Evolutionary conservation across 768 basidiomycete genomes (phyloP).

Genomic region (Naganishia vishniacii): DNA sequence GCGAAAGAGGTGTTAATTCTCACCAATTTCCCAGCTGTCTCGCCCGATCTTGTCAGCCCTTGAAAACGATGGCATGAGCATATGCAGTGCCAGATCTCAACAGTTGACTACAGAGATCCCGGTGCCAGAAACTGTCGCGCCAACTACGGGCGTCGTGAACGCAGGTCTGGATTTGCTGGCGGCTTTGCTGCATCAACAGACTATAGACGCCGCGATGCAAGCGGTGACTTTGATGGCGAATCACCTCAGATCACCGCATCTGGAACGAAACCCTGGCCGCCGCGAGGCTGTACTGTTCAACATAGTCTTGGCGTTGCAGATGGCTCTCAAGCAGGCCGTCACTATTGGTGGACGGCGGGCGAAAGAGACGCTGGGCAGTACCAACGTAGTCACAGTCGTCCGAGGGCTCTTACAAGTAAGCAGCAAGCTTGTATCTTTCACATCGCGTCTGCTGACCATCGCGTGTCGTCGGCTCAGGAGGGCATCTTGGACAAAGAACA

Average conservation of each 20-base stretch:
- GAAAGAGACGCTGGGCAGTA: conserved; percentile 37
- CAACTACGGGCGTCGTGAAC: conserved; percentile 77
- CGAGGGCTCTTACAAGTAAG: conserved; percentile 16
- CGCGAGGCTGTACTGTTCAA: conserved; percentile 80
- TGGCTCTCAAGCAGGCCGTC: conserved; percentile 55
- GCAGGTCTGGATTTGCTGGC: conserved; percentile 83
- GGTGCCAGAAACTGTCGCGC: conserved; percentile 56
- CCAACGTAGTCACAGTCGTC: conserved; percentile 33
- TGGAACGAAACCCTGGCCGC: conserved; percentile 80
- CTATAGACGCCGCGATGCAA: conserved; percentile 51
- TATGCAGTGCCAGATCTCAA: conserved; percentile 51
- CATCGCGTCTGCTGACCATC: conserved; percentile 20
- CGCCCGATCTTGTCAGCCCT: conserved; percentile 74
- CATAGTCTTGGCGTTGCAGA: conserved; percentile 65
- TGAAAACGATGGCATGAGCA: conserved; percentile 75
- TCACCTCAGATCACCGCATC: conserved; percentile 62
- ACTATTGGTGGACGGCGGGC: conserved; percentile 32
- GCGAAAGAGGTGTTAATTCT: not conserved
- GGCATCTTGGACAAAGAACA: conserved; percentile 74
- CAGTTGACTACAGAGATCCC: conserved; percentile 22
- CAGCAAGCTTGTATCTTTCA: conserved; percentile 45
- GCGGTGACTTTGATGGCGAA: conserved; percentile 47
- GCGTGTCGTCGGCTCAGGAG: conserved; percentile 56
- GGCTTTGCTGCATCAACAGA: conserved; percentile 70
- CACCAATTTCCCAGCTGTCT: conserved; percentile 54